Percentiles rank a stretch among this genome's conserved stretches.
These are phyloP conservation scores for Pyrenopolyporus hunteri DNA, from an alignment of 495 filamentous ascomycete genomes.

Conservation along the genomic window DNA sequence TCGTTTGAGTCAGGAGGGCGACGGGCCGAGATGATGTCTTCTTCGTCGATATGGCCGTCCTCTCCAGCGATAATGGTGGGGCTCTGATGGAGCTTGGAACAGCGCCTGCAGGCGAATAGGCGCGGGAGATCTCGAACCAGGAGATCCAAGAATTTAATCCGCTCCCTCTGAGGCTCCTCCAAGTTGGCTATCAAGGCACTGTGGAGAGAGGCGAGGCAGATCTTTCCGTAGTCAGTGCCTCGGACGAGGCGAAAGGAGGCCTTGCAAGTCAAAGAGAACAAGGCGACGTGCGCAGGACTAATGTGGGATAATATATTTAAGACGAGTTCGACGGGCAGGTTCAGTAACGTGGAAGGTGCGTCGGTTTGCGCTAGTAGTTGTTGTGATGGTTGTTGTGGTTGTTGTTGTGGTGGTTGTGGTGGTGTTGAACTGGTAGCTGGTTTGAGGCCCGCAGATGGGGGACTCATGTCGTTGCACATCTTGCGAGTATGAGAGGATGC, in stretches of 20 bases:
- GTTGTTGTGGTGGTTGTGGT: no score
- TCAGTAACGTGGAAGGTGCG: not conserved
- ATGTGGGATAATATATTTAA: slow-evolving; percentile 6
- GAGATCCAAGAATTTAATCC: slow-evolving; percentile 6
- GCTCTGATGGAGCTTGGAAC: slow-evolving; percentile 11
- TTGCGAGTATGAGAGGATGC: no score
- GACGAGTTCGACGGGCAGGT: slow-evolving; percentile 17
- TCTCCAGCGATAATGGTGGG: not conserved
- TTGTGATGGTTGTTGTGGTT: no score
- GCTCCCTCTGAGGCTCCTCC: not conserved
- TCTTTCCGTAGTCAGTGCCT: not conserved
- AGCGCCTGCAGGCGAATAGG: slow-evolving; percentile 8
- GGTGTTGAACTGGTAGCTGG: not conserved
- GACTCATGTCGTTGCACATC: not conserved
- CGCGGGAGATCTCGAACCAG: slow-evolving; percentile 1
- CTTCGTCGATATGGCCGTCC: not conserved
- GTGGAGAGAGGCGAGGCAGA: not conserved
- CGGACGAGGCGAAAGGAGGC: not conserved
- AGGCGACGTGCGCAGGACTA: not conserved
- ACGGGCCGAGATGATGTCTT: not conserved
- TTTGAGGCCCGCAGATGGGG: not conserved
- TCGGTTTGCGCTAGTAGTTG: no score
- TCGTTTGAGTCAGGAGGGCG: not conserved
- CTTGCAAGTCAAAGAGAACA: slow-evolving; percentile 25
- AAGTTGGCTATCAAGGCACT: not conserved